Percentiles rank a stretch among this genome's conserved stretches.
Conservation (phyloP, 345 rosid genomes). For the Murraya paniculata region DNA sequence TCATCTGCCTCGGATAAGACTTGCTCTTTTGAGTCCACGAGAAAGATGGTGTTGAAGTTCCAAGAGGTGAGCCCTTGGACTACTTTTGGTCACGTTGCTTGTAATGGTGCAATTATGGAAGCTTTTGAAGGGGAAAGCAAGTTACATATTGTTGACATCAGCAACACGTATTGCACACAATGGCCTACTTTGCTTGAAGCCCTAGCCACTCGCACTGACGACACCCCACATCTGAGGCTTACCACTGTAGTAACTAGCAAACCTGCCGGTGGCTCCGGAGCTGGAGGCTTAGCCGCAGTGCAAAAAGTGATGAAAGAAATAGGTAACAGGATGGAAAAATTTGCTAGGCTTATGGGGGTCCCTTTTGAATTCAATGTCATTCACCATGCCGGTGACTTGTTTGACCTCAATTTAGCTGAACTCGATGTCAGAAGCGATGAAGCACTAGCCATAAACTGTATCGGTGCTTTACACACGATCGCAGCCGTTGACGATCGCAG, state of each 20-base stretch:
- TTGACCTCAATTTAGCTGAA: conserved; percentile 53
- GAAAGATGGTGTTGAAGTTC: conserved; percentile 74
- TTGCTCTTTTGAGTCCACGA: conserved; percentile 74
- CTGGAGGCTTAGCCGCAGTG: conserved; percentile 36
- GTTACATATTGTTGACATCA: conserved; percentile 81
- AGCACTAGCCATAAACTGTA: conserved; percentile 75
- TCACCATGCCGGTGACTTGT: conserved; percentile 72
- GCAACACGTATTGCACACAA: conserved; percentile 92
- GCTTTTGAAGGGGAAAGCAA: conserved; percentile 79
- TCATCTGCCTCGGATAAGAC: conserved; percentile 66
- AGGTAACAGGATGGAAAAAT: conserved; percentile 82
- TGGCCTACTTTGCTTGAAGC: conserved; percentile 99
- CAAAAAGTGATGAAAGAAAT: conserved; percentile 91
- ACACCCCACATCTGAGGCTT: conserved; percentile 76
- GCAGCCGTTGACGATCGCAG: conserved; percentile 48
- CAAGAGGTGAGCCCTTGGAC: conserved; percentile 99
- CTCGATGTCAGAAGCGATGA: conserved; percentile 62
- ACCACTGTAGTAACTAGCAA: conserved; percentile 58
- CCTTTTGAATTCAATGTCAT: conserved; percentile 85
- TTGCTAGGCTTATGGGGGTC: conserved; percentile 96
- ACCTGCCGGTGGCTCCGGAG: conserved; percentile 19
- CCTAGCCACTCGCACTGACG: conserved; percentile 89
- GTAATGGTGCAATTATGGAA: conserved; percentile 90
- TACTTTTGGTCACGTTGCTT: conserved; percentile 95
- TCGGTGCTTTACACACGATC: conserved; percentile 63